These are phyloP conservation scores for Lichenothelia convexa DNA, from an alignment of 495 filamentous ascomycete species.

Conservation along the genomic window DNA sequence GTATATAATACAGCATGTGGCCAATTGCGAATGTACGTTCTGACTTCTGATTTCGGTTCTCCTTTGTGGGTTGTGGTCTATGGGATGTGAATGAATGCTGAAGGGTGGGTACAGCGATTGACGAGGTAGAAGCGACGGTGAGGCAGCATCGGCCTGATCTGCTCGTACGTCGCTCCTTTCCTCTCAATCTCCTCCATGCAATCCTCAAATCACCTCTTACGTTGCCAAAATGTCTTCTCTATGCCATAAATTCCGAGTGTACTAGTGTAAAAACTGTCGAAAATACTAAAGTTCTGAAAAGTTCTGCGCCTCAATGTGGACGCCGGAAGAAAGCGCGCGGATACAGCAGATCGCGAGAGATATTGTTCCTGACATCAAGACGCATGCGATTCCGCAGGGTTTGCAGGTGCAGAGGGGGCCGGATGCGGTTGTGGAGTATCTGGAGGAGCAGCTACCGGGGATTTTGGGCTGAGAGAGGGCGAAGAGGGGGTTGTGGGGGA, in stretches of 20 bases:
- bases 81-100: too few relatives aligned
- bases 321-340: constrained; percentile 33
- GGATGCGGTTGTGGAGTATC: constrained; percentile 46
- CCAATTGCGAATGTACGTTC: constrained; percentile 18
- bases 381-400: constrained; percentile 43
- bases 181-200: too few relatives aligned
- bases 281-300: constrained; percentile 14
- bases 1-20: constrained; percentile 40
- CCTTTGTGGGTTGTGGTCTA: too few relatives aligned
- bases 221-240: too few relatives aligned
- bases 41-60: not conserved
- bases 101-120: not conserved
- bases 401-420: constrained; percentile 45
- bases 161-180: constrained; percentile 1
- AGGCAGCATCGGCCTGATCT: constrained; percentile 4
- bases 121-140: not conserved
- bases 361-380: constrained; percentile 33
- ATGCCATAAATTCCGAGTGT: too few relatives aligned
- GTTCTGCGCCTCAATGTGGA: constrained; percentile 57
- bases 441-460: constrained; percentile 38
- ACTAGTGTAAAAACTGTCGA: too few relatives aligned
- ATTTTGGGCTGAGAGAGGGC: too few relatives aligned
- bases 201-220: too few relatives aligned
- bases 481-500: too few relatives aligned
- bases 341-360: constrained; percentile 37